Evolutionary conservation across 2,329 filamentous ascomycete genomes (phyloP).

Genomic region (Aspergillus sp.): DNA sequence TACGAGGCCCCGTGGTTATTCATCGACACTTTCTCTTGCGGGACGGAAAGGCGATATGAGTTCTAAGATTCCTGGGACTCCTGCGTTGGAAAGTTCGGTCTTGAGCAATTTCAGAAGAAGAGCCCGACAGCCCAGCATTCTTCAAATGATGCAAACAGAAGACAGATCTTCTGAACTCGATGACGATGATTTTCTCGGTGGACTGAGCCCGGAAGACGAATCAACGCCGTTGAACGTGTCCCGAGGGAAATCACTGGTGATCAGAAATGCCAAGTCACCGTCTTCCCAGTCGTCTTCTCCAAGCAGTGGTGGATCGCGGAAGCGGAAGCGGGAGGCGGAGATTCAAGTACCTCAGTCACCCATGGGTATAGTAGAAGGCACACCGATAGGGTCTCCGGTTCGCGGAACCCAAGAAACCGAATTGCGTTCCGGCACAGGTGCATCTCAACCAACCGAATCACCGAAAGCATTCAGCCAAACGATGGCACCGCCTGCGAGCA

Average conservation of each 20-base stretch:
- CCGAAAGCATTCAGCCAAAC: constrained; percentile 26
- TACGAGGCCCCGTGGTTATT: constrained; percentile 33
- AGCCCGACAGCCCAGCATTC: constrained; percentile 37
- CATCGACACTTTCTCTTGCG: constrained; percentile 30
- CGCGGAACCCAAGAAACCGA: constrained; percentile 1
- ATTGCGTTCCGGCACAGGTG: constrained; percentile 3
- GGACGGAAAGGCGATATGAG: constrained; percentile 30
- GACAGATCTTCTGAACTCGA: constrained; percentile 30
- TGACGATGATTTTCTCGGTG: constrained; percentile 35
- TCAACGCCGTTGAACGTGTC: constrained; percentile 36
- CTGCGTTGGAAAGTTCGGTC: constrained; percentile 36
- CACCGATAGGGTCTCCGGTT: constrained; percentile 11
- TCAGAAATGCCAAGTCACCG: constrained; percentile 13
- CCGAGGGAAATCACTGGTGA: constrained; percentile 24
- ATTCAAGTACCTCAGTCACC: constrained; percentile 23
- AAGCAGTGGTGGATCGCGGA: constrained; percentile 24
- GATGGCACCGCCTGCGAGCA: constrained; percentile 32
- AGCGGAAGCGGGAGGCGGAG: constrained; percentile 28
- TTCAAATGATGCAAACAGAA: constrained; percentile 38
- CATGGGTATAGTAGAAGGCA: constrained; percentile 11
- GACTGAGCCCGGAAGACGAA: constrained; percentile 37
- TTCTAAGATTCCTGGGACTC: constrained; percentile 32
- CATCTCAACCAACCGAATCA: constrained; percentile 7
- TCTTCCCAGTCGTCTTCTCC: constrained; percentile 19
- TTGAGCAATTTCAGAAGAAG: constrained; percentile 38